A percentile compares a stretch with the other conserved stretches of the same genome.
Conservation (phyloP, 1,284 basidiomycete genomes). For the Melampsora abietis-canadensis region DNA sequence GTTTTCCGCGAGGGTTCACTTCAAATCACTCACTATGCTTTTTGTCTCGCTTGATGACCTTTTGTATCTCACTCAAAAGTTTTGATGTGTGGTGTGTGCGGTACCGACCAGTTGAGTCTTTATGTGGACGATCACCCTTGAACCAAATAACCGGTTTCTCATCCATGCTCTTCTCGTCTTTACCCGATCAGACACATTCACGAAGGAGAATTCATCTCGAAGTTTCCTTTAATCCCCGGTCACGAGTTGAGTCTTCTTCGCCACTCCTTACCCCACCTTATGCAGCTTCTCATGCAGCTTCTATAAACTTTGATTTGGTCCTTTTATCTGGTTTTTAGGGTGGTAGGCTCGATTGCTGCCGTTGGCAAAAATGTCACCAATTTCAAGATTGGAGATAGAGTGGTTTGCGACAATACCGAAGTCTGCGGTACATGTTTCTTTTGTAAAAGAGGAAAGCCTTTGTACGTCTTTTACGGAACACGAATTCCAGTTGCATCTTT, state of each 20-base stretch:
- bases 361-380: conserved; percentile 68
- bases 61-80: too few relatives aligned
- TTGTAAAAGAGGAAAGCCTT: conserved; percentile 66
- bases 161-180: background rate
- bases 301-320: background rate
- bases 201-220: conserved; percentile 71
- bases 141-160: background rate
- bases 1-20: background rate
- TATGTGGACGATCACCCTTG: background rate
- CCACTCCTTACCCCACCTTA: too few relatives aligned
- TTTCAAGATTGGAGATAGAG: conserved; percentile 69
- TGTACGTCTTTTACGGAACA: conserved; percentile 7
- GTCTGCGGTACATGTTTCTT: conserved; percentile 72
- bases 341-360: conserved; percentile 66
- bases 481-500: background rate
- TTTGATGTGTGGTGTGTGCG: conserved; percentile 36
- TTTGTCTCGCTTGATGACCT: too few relatives aligned
- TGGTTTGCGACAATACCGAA: conserved; percentile 66
- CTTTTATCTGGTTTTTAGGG: conserved; percentile 45
- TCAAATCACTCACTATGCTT: too few relatives aligned
- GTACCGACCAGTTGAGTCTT: conserved; percentile 31
- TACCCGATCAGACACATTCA: conserved; percentile 62
- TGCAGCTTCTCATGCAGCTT: background rate
- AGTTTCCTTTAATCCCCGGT: conserved; percentile 71
- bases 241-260: conserved; percentile 59